These are phyloP conservation scores for Lipomyces anomalus DNA, from an alignment of 805 yeast genomes.

Conservation along the genomic window DNA sequence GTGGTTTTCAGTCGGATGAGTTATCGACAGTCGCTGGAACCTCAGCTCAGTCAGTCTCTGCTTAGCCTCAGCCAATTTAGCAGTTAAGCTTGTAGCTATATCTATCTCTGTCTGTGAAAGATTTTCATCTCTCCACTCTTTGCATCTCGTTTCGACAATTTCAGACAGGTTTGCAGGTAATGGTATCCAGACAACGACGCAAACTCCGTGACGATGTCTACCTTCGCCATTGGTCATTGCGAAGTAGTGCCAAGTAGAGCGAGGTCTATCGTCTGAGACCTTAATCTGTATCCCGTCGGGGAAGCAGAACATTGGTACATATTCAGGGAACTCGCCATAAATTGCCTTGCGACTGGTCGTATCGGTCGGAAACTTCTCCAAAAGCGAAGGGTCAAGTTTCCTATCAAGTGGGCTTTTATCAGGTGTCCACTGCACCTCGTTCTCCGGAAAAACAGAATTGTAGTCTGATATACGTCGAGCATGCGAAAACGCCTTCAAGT, in stretches of 20 bases:
- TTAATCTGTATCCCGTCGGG: conserved; percentile 19
- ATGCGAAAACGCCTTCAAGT: conserved; percentile 2
- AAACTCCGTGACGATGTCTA: conserved; percentile 14
- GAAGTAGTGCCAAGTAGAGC: conserved; percentile 20
- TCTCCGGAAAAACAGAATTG: conserved; percentile 18
- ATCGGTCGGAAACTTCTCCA: conserved; percentile 16
- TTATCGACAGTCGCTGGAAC: background rate
- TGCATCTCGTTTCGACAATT: conserved; percentile 9
- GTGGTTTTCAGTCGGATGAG: background rate
- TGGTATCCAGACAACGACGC: conserved; percentile 19
- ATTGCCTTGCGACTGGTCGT: background rate
- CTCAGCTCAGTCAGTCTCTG: conserved; percentile 2
- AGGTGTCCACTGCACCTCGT: conserved; percentile 12
- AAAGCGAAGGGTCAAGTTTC: conserved; percentile 18
- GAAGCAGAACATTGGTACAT: conserved; percentile 25
- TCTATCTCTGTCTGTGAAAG: conserved; percentile 16
- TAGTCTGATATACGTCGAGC: conserved; percentile 18
- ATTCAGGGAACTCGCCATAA: conserved; percentile 17
- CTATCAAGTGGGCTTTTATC: conserved; percentile 18
- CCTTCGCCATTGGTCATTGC: conserved; percentile 22
- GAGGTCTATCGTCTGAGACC: conserved; percentile 13
- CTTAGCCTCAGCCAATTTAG: conserved; percentile 7
- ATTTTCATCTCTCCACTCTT: conserved; percentile 14
- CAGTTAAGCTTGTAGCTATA: conserved; percentile 9
- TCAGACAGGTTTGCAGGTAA: conserved; percentile 8